These are phyloP conservation scores for Pterocarpus macrocarpus DNA, from an alignment of 306 rosid genomes.

Conservation along the genomic window DNA sequence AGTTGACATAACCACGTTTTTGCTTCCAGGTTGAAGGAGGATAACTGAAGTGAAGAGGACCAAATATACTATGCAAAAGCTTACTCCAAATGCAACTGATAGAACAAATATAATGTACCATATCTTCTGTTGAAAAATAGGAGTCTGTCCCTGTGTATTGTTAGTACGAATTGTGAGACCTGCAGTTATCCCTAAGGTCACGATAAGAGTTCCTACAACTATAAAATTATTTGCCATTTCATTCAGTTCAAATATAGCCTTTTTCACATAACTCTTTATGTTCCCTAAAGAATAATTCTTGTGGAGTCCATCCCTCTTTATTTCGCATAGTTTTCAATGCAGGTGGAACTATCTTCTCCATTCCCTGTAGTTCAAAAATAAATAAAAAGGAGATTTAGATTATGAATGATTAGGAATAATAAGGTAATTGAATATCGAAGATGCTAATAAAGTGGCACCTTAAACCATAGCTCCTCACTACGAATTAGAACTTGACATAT, in stretches of 20 bases:
- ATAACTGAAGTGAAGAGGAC: too few relatives aligned
- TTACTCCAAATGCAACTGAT: neutral
- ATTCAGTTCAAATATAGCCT: neutral
- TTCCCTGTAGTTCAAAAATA: neutral
- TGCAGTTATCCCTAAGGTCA: neutral
- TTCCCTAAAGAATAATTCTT: neutral
- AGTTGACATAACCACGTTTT: too few relatives aligned
- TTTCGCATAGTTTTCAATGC: neutral
- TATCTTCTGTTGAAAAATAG: neutral
- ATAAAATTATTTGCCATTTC: neutral
- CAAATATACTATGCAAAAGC: neutral
- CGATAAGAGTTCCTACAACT: slow-evolving; percentile 15
- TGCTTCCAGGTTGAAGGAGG: too few relatives aligned
- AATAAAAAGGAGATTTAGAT: too few relatives aligned
- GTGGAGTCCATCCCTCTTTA: neutral
- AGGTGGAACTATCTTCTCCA: neutral
- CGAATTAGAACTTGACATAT: neutral
- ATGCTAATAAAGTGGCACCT: neutral
- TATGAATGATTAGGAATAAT: too few relatives aligned
- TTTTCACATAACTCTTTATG: neutral
- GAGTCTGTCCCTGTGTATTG: too few relatives aligned
- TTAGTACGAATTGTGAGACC: neutral
- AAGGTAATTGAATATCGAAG: neutral
- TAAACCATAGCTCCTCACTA: neutral
- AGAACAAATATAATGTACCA: neutral